Evolutionary conservation across 2,329 filamentous ascomycete species (phyloP).

Genomic region (Sporothrix pallida): DNA sequence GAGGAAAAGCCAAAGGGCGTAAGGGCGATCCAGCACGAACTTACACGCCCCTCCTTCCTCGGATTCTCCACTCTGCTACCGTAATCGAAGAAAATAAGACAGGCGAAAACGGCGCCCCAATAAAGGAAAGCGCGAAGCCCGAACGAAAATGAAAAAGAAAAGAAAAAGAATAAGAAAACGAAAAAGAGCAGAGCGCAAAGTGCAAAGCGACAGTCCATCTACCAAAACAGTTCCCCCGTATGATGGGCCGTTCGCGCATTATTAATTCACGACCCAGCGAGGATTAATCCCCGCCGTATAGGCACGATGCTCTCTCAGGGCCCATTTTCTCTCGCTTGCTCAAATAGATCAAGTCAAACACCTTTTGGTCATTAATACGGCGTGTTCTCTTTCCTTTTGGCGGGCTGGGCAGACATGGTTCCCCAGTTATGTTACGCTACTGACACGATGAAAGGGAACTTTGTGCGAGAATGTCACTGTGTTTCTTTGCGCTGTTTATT

Average conservation of each 20-base stretch:
- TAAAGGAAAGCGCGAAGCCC: conserved; percentile 26
- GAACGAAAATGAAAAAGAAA: conserved; percentile 12
- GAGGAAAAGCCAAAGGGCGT: background rate
- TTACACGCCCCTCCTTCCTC: conserved; percentile 20
- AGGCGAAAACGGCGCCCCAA: conserved; percentile 29
- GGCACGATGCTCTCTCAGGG: conserved; percentile 23
- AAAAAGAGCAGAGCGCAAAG: background rate
- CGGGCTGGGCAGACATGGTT: background rate
- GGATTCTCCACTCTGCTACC: background rate
- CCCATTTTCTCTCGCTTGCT: background rate
- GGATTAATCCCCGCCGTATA: conserved; percentile 22
- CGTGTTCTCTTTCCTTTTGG: background rate
- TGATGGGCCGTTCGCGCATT: conserved; percentile 2
- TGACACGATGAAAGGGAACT: background rate
- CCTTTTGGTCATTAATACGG: background rate
- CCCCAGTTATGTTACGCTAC: background rate
- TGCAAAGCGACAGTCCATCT: background rate
- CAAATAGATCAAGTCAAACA: no score
- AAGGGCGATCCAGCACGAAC: background rate
- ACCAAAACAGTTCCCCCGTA: background rate
- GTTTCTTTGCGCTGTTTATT: background rate
- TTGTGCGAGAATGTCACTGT: conserved; percentile 1
- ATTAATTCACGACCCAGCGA: conserved; percentile 19
- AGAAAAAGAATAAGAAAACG: background rate
- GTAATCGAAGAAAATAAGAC: conserved; percentile 8